Base-by-base conservation (phyloP, 441 rosid species). In the Bruguiera hainesii region DNA sequence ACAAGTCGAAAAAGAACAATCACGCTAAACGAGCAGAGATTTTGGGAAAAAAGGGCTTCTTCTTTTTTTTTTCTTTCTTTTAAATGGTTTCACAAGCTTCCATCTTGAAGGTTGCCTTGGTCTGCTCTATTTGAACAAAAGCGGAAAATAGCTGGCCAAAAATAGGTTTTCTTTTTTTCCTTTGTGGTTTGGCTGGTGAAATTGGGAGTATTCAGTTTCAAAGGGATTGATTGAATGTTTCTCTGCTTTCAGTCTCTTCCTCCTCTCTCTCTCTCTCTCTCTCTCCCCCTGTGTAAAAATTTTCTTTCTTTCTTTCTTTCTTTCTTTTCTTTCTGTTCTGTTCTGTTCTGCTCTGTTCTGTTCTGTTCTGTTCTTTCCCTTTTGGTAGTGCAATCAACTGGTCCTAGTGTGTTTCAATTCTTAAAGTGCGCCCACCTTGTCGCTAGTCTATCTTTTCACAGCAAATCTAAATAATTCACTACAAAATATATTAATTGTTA, bases 21-120 rank as follows among this genome's bases (percentile, higher is more conserved):
- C 65, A 35, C 4, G 5, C 48, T 6, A 62, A 29, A 49, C n/a
- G 3, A 29, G 20, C 19, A 60, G 23, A 30, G 30, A 30, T n/a
- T 25, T 9, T 67, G 37, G 51, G 37, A 65, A 23, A 25, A 7
- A 33, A 11, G 7, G 29, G 10, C 0, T 9, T 3, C 7, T 13
- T 5, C 20, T 0, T 51, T 50, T 23, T 8, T 23, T 42, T 37
- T 35, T 8, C 21, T 23, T 42, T 53, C 6, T 21, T 52, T 82
- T 81, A 91, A 72, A 91, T 79, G 64, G 89, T 89, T 20, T 96
- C 88, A 75, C 87, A 84, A 77, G 89, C 97, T 80, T 85, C 88
- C 6, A 82, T 80, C 89, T 84, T 87, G 76, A 82, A 79, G 79
- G 82, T 78, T 67, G 90, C 84, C 75, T 69, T 71, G 63, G 81